Evolutionary conservation across 192 early-diverging fungal species (phyloP).

Genomic region (Rhizophagus prolifer): DNA sequence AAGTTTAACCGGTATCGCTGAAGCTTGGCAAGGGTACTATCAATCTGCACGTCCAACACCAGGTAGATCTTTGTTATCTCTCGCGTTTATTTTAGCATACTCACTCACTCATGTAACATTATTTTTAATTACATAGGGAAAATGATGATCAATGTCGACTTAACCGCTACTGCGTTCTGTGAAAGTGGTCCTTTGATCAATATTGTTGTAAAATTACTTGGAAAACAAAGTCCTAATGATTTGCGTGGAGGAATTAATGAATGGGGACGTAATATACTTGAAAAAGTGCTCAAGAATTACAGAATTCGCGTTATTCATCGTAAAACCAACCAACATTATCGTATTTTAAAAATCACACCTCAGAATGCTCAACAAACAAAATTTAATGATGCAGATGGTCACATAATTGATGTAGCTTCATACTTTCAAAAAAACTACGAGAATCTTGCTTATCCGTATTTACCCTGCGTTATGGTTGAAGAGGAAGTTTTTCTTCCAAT

Average conservation of each 20-base stretch:
- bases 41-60: constrained; percentile 68
- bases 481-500: constrained; percentile 76
- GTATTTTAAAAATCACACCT: constrained; percentile 64
- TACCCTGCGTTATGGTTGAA: constrained; percentile 78
- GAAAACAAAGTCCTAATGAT: constrained; percentile 47
- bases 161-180: constrained; percentile 67
- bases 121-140: constrained; percentile 38
- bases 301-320: constrained; percentile 60
- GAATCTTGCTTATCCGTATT: constrained; percentile 68
- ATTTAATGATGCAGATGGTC: constrained; percentile 62
- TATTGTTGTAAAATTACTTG: constrained; percentile 66
- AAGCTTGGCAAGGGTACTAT: constrained; percentile 93
- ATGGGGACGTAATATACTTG: constrained; percentile 44
- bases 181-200: constrained; percentile 69
- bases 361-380: constrained; percentile 66
- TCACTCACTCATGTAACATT: too few species aligned
- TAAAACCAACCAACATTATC: constrained; percentile 59
- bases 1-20: constrained; percentile 68
- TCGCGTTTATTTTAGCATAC: too few species aligned
- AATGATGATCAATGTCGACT: constrained; percentile 73
- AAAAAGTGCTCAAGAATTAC: constrained; percentile 53
- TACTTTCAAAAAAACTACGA: constrained; percentile 79
- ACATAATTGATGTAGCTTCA: constrained; percentile 63
- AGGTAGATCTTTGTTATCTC: too few species aligned
- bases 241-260: constrained; percentile 45